phyloP scores from a whole-genome alignment of 1,284 basidiomycete species.

The Prillingera fragicola region DNA sequence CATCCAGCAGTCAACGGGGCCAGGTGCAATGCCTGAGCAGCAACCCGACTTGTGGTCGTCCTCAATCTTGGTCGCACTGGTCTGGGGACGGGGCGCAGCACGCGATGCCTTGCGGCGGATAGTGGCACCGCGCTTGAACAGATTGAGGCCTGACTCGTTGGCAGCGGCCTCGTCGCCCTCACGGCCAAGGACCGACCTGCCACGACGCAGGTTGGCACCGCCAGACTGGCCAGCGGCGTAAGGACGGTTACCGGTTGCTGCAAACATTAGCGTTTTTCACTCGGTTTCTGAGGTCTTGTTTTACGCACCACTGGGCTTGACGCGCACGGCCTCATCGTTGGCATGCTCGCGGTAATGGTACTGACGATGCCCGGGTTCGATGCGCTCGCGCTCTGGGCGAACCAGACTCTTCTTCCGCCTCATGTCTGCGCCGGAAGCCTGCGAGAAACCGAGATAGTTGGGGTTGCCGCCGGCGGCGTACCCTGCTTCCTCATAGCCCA shows the following conservation, averaged over 20 bases:
- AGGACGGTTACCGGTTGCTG: slow-evolving; percentile 78
- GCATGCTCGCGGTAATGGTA: slow-evolving; percentile 94
- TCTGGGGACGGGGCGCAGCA: slow-evolving; percentile 43
- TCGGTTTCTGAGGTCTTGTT: neutral
- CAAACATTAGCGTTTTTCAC: slow-evolving; percentile 2
- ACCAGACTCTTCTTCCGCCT: slow-evolving; percentile 88
- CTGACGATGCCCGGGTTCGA: slow-evolving; percentile 88
- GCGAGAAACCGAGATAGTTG: slow-evolving; percentile 35
- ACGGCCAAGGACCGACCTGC: slow-evolving; percentile 76
- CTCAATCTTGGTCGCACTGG: too few species aligned
- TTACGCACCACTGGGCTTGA: slow-evolving; percentile 71
- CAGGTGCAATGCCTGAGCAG: slow-evolving; percentile 57
- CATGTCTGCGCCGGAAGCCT: slow-evolving; percentile 47
- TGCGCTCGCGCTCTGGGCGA: slow-evolving; percentile 89
- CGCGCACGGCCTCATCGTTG: slow-evolving; percentile 68
- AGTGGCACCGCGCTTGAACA: slow-evolving; percentile 77
- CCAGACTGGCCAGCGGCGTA: slow-evolving; percentile 40
- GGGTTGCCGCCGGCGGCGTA: slow-evolving; percentile 24
- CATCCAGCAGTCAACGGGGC: slow-evolving; percentile 92
- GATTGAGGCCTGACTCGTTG: slow-evolving; percentile 75
- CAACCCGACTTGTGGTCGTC: too few species aligned
- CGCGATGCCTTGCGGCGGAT: slow-evolving; percentile 62
- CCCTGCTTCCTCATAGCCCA: slow-evolving; percentile 33
- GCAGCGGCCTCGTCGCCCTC: slow-evolving; percentile 82
- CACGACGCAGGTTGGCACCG: slow-evolving; percentile 62